A percentile compares a stretch with the other conserved stretches of the same genome.
phyloP scores from a whole-genome alignment of 2,329 filamentous ascomycete genomes.

The Graphiopsis chlorocephala region DNA sequence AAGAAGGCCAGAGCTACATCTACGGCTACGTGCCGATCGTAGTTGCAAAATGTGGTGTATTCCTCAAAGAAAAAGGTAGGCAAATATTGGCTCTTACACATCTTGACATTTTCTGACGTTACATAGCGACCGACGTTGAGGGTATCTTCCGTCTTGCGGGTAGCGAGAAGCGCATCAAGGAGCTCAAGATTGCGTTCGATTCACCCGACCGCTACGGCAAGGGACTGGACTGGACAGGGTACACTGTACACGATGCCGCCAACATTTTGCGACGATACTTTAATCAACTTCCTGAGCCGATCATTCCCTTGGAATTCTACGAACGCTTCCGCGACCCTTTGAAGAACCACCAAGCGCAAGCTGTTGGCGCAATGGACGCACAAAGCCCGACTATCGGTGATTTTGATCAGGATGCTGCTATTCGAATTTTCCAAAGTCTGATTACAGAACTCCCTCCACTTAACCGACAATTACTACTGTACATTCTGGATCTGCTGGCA shows the following conservation, averaged over 20 bases:
- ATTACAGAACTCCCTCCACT: conserved; percentile 91
- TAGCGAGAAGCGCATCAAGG: conserved; percentile 97
- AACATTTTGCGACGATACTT: conserved; percentile 94
- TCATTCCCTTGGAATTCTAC: conserved; percentile 91
- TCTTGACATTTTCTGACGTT: background rate
- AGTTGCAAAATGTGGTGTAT: conserved; percentile 96
- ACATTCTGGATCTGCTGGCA: conserved; percentile 91
- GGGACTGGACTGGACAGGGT: conserved; percentile 93
- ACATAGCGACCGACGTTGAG: conserved; percentile 81
- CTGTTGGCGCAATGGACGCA: conserved; percentile 63
- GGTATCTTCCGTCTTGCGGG: conserved; percentile 95
- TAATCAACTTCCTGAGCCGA: conserved; percentile 93
- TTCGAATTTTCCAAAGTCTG: conserved; percentile 78
- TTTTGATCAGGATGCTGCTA: conserved; percentile 73
- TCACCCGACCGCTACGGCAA: conserved; percentile 95
- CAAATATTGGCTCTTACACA: conserved; percentile 16
- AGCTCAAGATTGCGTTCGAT: conserved; percentile 87
- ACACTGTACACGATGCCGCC: conserved; percentile 96
- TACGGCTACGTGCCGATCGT: conserved; percentile 99
- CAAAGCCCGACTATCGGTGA: conserved; percentile 67
- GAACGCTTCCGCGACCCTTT: conserved; percentile 86
- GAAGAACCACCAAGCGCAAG: conserved; percentile 64
- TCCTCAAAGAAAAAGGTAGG: conserved; percentile 94
- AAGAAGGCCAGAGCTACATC: conserved; percentile 90
- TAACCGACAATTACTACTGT: conserved; percentile 89